Conservation (phyloP, 371 early-diverging fungal genomes). For the Zancudomyces culisetae region DNA sequence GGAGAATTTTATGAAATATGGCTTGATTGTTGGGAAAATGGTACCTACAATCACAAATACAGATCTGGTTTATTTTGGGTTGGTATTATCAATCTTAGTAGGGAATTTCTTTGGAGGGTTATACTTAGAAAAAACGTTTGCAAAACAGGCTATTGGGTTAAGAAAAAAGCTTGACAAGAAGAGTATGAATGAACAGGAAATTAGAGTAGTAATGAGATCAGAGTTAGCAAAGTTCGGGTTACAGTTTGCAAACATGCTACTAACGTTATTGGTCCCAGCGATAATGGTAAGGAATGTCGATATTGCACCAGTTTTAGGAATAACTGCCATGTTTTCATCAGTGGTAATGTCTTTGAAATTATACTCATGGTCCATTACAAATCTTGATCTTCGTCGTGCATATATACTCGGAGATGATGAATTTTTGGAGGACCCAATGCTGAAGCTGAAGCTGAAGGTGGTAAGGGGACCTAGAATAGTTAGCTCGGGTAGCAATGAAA, state of each 20-base stretch:
- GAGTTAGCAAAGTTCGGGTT: not conserved
- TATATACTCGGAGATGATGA: constrained; percentile 49
- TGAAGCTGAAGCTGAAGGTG: not conserved
- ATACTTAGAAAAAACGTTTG: not conserved
- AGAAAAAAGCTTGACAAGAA: not conserved
- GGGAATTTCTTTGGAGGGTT: not conserved
- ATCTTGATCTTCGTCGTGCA: constrained; percentile 24
- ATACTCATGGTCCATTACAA: constrained; percentile 32
- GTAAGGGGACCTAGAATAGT: not conserved
- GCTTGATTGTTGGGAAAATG: constrained; percentile 34
- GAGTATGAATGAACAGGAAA: not conserved
- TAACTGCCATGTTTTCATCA: not conserved
- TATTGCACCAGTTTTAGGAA: not conserved
- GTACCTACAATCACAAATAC: not conserved
- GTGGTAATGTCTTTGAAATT: constrained; percentile 34
- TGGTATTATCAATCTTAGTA: not conserved
- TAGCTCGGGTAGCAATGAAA: not conserved
- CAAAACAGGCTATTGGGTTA: not conserved
- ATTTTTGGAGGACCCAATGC: constrained; percentile 29
- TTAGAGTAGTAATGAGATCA: not conserved
- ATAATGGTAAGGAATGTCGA: not conserved
- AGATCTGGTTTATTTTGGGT: not conserved
- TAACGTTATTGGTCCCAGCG: not conserved
- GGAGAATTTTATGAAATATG: constrained; percentile 78
- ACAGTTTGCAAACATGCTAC: not conserved